phyloP scores from a whole-genome alignment of 768 basidiomycete genomes.

The Boletellus sp. region DNA sequence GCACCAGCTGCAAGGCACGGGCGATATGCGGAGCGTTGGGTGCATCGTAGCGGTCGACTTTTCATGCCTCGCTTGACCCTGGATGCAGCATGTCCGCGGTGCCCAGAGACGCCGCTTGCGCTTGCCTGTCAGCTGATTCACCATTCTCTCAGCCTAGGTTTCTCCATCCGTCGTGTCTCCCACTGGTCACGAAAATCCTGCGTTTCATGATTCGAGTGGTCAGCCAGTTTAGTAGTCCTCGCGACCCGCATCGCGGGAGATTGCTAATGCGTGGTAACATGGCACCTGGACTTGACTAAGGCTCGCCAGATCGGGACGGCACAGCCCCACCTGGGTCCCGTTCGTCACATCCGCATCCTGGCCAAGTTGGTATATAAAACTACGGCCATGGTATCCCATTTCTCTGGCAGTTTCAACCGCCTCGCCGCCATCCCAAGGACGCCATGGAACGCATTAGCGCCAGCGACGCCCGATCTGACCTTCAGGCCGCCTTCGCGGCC shows the following conservation, averaged over 20 bases:
- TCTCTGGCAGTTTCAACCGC: not conserved
- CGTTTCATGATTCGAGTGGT: not conserved
- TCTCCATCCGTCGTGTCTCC: not conserved
- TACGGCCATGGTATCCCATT: not conserved
- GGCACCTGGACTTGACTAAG: not conserved
- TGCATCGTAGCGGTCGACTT: not conserved
- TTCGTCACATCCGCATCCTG: not conserved
- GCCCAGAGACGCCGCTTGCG: too few species aligned
- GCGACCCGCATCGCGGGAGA: not conserved
- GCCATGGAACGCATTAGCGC: too few species aligned
- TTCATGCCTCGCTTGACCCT: not conserved
- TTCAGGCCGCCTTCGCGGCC: conserved; percentile 8
- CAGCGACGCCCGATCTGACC: conserved; percentile 10
- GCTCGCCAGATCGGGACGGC: not conserved
- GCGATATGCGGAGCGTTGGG: too few species aligned
- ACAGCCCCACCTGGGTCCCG: not conserved
- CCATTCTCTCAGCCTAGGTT: not conserved
- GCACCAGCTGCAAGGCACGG: not conserved
- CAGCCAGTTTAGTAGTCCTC: conserved; percentile 2
- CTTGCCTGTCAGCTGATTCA: not conserved
- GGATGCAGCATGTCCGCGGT: not conserved
- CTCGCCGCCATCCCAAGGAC: not conserved
- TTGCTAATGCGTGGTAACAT: not conserved
- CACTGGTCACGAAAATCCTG: not conserved
- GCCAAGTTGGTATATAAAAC: conserved; percentile 19